A percentile compares a stretch with the other conserved stretches of the same genome.
phyloP scores from a whole-genome alignment of 345 rosid species.

The Camelina neglecta region DNA sequence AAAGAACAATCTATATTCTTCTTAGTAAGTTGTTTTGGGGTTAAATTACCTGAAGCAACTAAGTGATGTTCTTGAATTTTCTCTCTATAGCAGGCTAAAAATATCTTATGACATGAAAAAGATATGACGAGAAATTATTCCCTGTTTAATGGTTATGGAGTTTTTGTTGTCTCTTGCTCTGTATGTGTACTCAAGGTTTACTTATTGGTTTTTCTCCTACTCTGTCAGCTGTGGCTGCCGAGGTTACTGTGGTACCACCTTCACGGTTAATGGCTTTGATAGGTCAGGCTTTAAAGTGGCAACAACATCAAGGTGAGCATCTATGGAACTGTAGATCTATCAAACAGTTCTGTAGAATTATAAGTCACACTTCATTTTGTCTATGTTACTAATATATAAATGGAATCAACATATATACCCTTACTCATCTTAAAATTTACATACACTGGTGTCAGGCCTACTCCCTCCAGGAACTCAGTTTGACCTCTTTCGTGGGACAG shows the following conservation, averaged over 20 bases:
- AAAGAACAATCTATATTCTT: not conserved
- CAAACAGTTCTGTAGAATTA: not conserved
- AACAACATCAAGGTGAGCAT: conserved; percentile 92
- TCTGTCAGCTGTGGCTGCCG: conserved; percentile 76
- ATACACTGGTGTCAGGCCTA: conserved; percentile 58
- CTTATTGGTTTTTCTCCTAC: conserved; percentile 20
- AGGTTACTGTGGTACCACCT: conserved; percentile 96
- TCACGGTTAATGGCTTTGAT: conserved; percentile 96
- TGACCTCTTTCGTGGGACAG: conserved; percentile 94
- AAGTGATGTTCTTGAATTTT: conserved; percentile 12
- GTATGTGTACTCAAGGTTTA: conserved; percentile 22
- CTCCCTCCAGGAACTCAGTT: conserved; percentile 99
- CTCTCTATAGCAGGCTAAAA: not conserved
- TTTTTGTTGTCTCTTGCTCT: conserved; percentile 8
- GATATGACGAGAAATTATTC: conserved; percentile 14
- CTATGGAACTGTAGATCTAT: conserved; percentile 33
- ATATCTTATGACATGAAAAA: conserved; percentile 11
- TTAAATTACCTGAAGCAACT: conserved; percentile 14
- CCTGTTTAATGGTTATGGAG: conserved; percentile 14
- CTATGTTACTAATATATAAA: not conserved
- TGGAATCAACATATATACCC: conserved; percentile 15
- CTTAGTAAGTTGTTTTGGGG: conserved; percentile 4
- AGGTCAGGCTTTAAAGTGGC: conserved; percentile 99
- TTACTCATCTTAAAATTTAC: conserved; percentile 2
- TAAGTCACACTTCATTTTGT: conserved; percentile 3